Evolutionary conservation across 2,329 filamentous ascomycete genomes (phyloP).

Genomic region (Samsoniella hepiali): DNA sequence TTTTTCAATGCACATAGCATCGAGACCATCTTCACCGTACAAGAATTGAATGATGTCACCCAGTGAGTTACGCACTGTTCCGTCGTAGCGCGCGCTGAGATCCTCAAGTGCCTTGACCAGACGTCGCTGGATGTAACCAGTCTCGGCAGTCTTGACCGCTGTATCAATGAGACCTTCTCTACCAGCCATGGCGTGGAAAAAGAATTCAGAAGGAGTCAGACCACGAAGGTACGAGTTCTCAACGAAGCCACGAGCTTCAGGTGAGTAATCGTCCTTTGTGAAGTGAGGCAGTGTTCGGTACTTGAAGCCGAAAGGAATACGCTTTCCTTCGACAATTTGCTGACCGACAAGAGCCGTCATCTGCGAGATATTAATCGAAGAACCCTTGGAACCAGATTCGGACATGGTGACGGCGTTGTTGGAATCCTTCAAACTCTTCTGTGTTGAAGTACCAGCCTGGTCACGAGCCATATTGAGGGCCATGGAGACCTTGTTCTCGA

Average conservation of each 20-base stretch:
- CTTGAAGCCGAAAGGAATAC: conserved; percentile 98
- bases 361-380: conserved; percentile 98
- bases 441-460: conserved; percentile 87
- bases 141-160: conserved; percentile 98
- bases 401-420: conserved; percentile 99
- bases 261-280: conserved; percentile 98
- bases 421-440: conserved; percentile 87
- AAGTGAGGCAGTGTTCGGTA: conserved; percentile 96
- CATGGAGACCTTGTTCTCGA: conserved; percentile 95
- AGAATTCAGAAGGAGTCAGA: conserved; percentile 92
- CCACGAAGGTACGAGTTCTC: conserved; percentile 98
- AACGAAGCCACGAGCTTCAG: conserved; percentile 93
- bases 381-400: conserved; percentile 94
- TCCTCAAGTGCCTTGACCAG: conserved; percentile 98
- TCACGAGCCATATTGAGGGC: conserved; percentile 95
- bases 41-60: conserved; percentile 96
- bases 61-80: conserved; percentile 93
- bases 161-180: conserved; percentile 99
- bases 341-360: conserved; percentile 98
- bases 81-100: conserved; percentile 95
- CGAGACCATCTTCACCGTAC: conserved; percentile 95
- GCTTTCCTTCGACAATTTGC: conserved; percentile 96
- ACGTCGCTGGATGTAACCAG: conserved; percentile 97
- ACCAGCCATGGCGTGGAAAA: conserved; percentile 99
- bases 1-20: conserved; percentile 89